A percentile compares a stretch with the other conserved stretches of the same genome.
Conservation (phyloP, 78 protist genomes). For the Chrysochromulina parva region DNA sequence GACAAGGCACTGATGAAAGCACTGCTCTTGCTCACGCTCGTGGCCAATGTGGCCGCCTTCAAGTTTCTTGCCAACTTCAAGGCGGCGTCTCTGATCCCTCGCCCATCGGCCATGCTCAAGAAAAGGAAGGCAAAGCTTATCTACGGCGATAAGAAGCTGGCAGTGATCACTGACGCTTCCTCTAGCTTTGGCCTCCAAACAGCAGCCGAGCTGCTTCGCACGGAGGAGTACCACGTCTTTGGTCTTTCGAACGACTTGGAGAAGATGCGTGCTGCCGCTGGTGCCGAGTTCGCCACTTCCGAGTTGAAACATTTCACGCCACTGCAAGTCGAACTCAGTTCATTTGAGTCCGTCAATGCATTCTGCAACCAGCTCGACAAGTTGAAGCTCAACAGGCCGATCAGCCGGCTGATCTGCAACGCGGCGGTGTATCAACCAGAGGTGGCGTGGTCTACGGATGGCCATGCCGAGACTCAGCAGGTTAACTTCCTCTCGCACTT, state of each 20-base stretch:
- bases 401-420: conserved; percentile 47
- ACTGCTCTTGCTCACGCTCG: too few species aligned
- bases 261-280: conserved; percentile 8
- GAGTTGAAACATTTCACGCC: conserved; percentile 14
- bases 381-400: neutral
- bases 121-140: neutral
- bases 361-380: neutral
- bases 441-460: conserved; percentile 40
- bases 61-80: neutral
- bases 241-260: conserved; percentile 39
- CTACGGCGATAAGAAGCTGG: conserved; percentile 50
- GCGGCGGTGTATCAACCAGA: conserved; percentile 50
- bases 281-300: neutral
- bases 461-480: conserved; percentile 44
- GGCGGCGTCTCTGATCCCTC: neutral
- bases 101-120: neutral
- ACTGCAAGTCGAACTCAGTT: conserved; percentile 28
- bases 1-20: too few species aligned
- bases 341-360: conserved; percentile 15
- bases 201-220: conserved; percentile 27
- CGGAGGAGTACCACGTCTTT: conserved; percentile 44
- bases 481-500: conserved; percentile 49
- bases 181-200: conserved; percentile 28
- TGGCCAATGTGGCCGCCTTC: neutral
- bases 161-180: conserved; percentile 37